Evolutionary conservation across 2,329 filamentous ascomycete species (phyloP).

Genomic region (Fusarium udum): DNA sequence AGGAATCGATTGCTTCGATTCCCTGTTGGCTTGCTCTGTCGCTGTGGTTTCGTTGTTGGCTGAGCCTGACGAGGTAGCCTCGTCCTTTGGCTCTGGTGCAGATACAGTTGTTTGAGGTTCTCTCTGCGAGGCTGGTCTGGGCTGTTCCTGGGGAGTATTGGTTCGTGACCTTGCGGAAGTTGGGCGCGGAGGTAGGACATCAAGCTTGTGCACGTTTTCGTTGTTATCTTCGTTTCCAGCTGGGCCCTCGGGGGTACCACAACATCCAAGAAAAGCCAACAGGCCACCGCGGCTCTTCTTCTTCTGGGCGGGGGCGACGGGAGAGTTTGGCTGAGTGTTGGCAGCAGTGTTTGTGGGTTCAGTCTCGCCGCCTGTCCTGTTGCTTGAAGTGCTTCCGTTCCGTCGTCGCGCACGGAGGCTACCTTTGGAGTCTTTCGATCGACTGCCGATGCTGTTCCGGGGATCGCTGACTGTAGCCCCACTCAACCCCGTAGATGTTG

Average conservation of each 20-base stretch:
- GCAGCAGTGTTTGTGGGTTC: slow-evolving; percentile 60
- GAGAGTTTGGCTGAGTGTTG: slow-evolving; percentile 63
- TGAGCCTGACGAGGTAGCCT: slow-evolving; percentile 57
- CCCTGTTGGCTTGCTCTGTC: slow-evolving; percentile 55
- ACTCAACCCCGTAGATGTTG: slow-evolving; percentile 68
- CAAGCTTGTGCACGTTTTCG: slow-evolving; percentile 66
- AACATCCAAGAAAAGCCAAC: slow-evolving; percentile 72
- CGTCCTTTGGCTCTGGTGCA: slow-evolving; percentile 53
- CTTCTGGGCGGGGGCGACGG: slow-evolving; percentile 58
- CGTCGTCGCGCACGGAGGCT: slow-evolving; percentile 71
- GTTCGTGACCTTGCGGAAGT: slow-evolving; percentile 64
- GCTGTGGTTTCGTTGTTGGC: slow-evolving; percentile 58
- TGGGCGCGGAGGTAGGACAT: slow-evolving; percentile 65
- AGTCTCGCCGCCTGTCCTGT: slow-evolving; percentile 65
- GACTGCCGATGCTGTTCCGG: slow-evolving; percentile 69
- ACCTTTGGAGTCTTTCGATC: slow-evolving; percentile 72
- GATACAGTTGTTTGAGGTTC: slow-evolving; percentile 50
- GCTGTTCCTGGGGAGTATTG: slow-evolving; percentile 62
- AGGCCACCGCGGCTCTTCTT: slow-evolving; percentile 67
- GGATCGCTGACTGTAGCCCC: slow-evolving; percentile 68
- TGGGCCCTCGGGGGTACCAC: slow-evolving; percentile 69
- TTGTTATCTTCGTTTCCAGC: slow-evolving; percentile 63
- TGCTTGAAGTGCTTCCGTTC: slow-evolving; percentile 75
- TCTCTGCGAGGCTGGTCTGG: slow-evolving; percentile 59
- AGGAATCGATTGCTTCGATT: slow-evolving; percentile 56